Evolutionary conservation across 106 monocot species (phyloP).

Genomic region (Xerophyta viscosa): DNA sequence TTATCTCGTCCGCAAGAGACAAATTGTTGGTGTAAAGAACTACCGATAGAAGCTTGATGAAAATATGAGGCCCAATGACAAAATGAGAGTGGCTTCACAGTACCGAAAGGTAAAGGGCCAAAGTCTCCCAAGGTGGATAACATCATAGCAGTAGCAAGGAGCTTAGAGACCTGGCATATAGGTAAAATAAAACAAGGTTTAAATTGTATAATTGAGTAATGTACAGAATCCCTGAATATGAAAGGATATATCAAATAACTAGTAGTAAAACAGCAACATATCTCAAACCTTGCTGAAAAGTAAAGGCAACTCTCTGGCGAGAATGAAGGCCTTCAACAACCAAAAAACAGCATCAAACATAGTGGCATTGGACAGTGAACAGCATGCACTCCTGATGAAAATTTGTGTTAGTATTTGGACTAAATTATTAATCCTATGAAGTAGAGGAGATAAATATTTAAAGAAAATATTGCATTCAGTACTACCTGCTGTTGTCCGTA

Average conservation of each 20-base stretch:
- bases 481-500: constrained; percentile 37
- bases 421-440: not conserved
- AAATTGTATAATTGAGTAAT: too few species aligned
- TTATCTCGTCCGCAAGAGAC: constrained; percentile 24
- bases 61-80: constrained; percentile 87
- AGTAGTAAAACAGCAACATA: too few species aligned
- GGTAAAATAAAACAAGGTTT: too few species aligned
- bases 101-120: constrained; percentile 23
- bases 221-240: too few species aligned
- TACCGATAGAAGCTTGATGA: constrained; percentile 86
- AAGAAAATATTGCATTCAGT: not conserved
- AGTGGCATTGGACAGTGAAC: constrained; percentile 43
- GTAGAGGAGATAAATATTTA: constrained; percentile 1
- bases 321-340: constrained; percentile 68
- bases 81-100: constrained; percentile 36
- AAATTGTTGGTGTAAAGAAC: constrained; percentile 34
- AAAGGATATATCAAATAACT: too few species aligned
- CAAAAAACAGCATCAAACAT: constrained; percentile 46
- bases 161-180: constrained; percentile 71
- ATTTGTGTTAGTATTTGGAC: too few species aligned
- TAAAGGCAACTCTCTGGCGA: constrained; percentile 42
- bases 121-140: constrained; percentile 43
- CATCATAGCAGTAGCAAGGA: constrained; percentile 58
- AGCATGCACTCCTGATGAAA: constrained; percentile 50
- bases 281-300: constrained; percentile 67